These are phyloP conservation scores for Scytalidium sp. DNA, from an alignment of 2,329 filamentous ascomycete species.

Conservation along the genomic window DNA sequence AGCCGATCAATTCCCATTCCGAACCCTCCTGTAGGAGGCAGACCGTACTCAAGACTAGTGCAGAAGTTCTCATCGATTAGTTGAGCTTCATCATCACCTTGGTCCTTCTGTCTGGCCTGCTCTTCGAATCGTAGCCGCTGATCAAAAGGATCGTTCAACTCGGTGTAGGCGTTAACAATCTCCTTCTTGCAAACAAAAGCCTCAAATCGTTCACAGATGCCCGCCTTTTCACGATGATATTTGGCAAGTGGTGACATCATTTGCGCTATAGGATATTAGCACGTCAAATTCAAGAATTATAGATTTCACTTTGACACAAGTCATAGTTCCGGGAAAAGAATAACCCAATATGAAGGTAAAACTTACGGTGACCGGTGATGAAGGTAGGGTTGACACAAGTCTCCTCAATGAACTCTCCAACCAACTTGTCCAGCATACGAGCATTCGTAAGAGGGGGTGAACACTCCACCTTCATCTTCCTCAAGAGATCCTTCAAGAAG, in stretches of 20 bases:
- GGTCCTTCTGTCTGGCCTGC: slow-evolving; percentile 92
- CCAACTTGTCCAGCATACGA: slow-evolving; percentile 93
- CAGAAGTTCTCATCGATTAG: slow-evolving; percentile 95
- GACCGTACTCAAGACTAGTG: slow-evolving; percentile 80
- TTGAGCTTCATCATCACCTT: slow-evolving; percentile 97
- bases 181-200: slow-evolving; percentile 97
- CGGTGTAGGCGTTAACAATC: slow-evolving; percentile 92
- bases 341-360: slow-evolving; percentile 14
- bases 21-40: slow-evolving; percentile 94
- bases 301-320: slow-evolving; percentile 56
- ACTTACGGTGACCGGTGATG: slow-evolving; percentile 71
- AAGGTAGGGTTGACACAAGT: slow-evolving; percentile 92
- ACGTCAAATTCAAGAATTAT: slow-evolving; percentile 64
- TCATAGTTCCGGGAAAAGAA: slow-evolving; percentile 13
- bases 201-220: slow-evolving; percentile 95
- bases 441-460: slow-evolving; percentile 87
- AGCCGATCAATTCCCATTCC: slow-evolving; percentile 93
- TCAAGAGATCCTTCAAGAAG: slow-evolving; percentile 79
- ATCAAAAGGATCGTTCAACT: slow-evolving; percentile 96
- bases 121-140: slow-evolving; percentile 91
- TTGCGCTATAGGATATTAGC: slow-evolving; percentile 36
- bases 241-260: slow-evolving; percentile 97
- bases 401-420: slow-evolving; percentile 92
- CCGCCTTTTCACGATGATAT: slow-evolving; percentile 77
- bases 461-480: slow-evolving; percentile 90